Evolutionary conservation across 495 filamentous ascomycete genomes (phyloP).

Genomic region (Baudoinia panamericana): DNA sequence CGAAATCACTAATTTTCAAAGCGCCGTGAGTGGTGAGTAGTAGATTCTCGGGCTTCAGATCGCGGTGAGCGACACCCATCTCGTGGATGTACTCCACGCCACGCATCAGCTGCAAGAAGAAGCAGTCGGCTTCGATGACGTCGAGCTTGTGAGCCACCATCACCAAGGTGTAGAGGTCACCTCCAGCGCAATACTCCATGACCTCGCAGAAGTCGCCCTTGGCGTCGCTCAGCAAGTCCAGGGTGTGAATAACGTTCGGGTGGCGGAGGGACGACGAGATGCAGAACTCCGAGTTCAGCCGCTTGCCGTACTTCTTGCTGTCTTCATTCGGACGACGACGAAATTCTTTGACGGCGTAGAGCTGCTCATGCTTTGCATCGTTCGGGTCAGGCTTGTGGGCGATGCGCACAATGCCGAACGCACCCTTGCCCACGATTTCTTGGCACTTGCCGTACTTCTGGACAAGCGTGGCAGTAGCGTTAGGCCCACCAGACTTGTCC

Average conservation of each 20-base stretch:
- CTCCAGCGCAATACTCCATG: constrained; percentile 97
- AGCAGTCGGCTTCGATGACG: constrained; percentile 88
- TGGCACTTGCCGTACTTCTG: constrained; percentile 99
- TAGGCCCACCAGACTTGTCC: constrained; percentile 66
- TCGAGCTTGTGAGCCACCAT: constrained; percentile 88
- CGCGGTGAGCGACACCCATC: constrained; percentile 96
- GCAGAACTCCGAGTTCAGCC: constrained; percentile 96
- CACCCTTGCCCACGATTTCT: constrained; percentile 92
- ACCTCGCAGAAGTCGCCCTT: constrained; percentile 99
- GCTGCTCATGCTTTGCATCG: constrained; percentile 69
- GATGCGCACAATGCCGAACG: constrained; percentile 94
- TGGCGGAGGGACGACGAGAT: constrained; percentile 94
- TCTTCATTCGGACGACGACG: constrained; percentile 86
- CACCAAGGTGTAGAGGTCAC: constrained; percentile 90
- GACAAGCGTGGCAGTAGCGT: constrained; percentile 67
- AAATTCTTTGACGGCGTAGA: constrained; percentile 98
- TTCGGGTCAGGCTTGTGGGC: constrained; percentile 87
- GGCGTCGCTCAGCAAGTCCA: constrained; percentile 86
- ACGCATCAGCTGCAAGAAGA: constrained; percentile 99
- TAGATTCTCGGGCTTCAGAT: constrained; percentile 94
- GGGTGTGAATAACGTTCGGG: constrained; percentile 95
- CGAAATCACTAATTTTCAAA: constrained; percentile 98
- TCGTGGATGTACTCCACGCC: constrained; percentile 99
- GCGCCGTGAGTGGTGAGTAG: constrained; percentile 83
- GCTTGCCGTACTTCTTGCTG: constrained; percentile 93